These are phyloP conservation scores for Garcia nutans DNA, from an alignment of 345 rosid genomes.

Conservation along the genomic window DNA sequence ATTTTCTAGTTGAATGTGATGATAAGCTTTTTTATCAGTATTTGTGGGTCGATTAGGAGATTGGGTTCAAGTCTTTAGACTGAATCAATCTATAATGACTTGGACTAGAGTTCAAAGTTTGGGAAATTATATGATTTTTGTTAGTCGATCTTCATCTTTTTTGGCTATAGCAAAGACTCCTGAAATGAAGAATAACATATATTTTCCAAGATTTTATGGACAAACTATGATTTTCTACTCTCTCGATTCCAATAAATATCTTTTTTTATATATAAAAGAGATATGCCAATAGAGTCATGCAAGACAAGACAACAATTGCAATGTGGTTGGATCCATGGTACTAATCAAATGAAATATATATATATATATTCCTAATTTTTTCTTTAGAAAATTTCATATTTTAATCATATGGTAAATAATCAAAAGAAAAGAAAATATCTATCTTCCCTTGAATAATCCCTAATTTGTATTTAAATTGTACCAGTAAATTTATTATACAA, in stretches of 20 bases:
- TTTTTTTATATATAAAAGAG: not conserved
- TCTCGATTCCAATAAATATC: not conserved
- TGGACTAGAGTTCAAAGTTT: not conserved
- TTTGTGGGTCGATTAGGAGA: not conserved
- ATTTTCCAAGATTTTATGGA: not conserved
- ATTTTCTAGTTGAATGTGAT: not conserved
- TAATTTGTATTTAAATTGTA: too few species aligned
- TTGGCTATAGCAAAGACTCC: not conserved
- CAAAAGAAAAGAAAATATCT: too few species aligned
- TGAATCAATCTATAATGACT: not conserved
- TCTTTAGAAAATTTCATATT: too few species aligned
- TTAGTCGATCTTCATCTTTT: not conserved
- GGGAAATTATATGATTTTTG: not conserved
- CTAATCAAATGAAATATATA: too few species aligned
- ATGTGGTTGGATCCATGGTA: too few species aligned
- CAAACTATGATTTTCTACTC: not conserved
- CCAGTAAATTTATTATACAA: too few species aligned
- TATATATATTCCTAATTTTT: too few species aligned
- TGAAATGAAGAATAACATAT: not conserved
- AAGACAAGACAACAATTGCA: too few species aligned
- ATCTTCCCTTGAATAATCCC: too few species aligned
- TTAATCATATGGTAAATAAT: too few species aligned
- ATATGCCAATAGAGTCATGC: too few species aligned
- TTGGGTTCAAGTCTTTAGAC: not conserved
- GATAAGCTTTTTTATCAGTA: not conserved